These are phyloP conservation scores for Pittosporum tobira DNA, from an alignment of 129 eudicot genomes.

Conservation along the genomic window DNA sequence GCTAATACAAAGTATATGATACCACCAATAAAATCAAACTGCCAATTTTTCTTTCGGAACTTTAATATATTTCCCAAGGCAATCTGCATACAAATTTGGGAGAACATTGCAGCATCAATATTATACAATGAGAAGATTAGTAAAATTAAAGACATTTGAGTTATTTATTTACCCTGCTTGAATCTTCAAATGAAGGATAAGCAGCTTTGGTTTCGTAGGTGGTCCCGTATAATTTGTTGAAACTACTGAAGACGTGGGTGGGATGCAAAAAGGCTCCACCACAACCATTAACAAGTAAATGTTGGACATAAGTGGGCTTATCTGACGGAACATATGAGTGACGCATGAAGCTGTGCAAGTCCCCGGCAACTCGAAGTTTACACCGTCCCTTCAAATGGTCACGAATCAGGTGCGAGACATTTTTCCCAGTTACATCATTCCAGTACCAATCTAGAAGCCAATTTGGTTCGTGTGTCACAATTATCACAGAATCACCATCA, in stretches of 20 bases:
- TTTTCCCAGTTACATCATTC: slow-evolving; percentile 77
- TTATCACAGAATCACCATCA: slow-evolving; percentile 78
- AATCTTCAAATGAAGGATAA: slow-evolving; percentile 89
- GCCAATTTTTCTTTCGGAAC: slow-evolving; percentile 98
- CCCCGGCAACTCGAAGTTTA: slow-evolving; percentile 86
- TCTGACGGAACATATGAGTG: slow-evolving; percentile 77
- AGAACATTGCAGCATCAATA: slow-evolving; percentile 1
- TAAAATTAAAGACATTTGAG: no score
- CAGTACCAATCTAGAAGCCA: slow-evolving; percentile 99
- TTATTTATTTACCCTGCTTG: slow-evolving; percentile 95
- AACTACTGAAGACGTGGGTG: slow-evolving; percentile 78
- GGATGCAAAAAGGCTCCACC: slow-evolving; percentile 99
- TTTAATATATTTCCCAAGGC: slow-evolving; percentile 93
- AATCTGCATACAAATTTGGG: slow-evolving; percentile 39
- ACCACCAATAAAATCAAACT: slow-evolving; percentile 94
- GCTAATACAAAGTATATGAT: slow-evolving; percentile 81
- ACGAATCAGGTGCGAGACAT: slow-evolving; percentile 63
- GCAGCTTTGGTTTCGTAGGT: slow-evolving; percentile 73
- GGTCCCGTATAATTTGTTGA: slow-evolving; percentile 53
- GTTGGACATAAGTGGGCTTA: slow-evolving; percentile 73
- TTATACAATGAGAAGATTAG: no score
- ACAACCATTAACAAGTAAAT: slow-evolving; percentile 87
- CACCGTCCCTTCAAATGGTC: slow-evolving; percentile 88
- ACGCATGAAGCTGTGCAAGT: slow-evolving; percentile 94
- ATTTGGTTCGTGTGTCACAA: slow-evolving; percentile 94